Evolutionary conservation across 2,329 filamentous ascomycete genomes (phyloP).

Genomic region (Aotearoamyces nothofagi): DNA sequence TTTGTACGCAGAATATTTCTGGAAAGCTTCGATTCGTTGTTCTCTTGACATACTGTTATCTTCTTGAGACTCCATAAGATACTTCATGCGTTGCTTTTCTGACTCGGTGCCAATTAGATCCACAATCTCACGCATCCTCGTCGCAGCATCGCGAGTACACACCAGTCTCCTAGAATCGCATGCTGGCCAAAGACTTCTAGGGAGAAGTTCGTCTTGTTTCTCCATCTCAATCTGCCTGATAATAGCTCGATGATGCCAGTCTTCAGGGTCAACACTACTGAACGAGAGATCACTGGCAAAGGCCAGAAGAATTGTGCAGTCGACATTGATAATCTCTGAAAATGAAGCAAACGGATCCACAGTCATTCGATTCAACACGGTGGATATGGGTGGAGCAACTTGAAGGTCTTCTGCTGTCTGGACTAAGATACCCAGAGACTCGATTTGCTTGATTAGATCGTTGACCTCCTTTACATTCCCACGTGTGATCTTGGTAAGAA

Average conservation of each 20-base stretch:
- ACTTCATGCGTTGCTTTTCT: constrained; percentile 36
- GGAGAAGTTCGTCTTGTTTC: constrained; percentile 39
- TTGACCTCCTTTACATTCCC: constrained; percentile 37
- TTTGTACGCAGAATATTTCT: constrained; percentile 33
- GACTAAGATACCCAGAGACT: constrained; percentile 25
- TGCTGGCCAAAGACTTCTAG: constrained; percentile 44
- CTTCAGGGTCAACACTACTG: constrained; percentile 16
- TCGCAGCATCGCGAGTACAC: constrained; percentile 45
- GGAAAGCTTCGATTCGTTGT: constrained; percentile 20
- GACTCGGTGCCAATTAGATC: constrained; percentile 41
- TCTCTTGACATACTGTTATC: constrained; percentile 9
- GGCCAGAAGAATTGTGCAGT: constrained; percentile 52
- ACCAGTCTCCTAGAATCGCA: constrained; percentile 36
- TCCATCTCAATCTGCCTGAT: constrained; percentile 45
- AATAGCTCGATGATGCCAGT: constrained; percentile 19
- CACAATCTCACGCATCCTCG: constrained; percentile 49
- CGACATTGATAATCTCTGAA: constrained; percentile 33
- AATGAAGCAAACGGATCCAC: constrained; percentile 23
- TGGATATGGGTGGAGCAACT: constrained; percentile 7
- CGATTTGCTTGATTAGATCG: constrained; percentile 36
- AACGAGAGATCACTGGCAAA: constrained; percentile 46
- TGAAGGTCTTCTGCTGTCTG: constrained; percentile 15
- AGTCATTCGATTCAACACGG: constrained; percentile 19
- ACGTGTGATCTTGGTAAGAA: constrained; percentile 41
- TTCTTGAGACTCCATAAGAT: constrained; percentile 31